Evolutionary conservation across 164 flowering plant genomes (phyloP).

Genomic region (Vitis riparia): DNA sequence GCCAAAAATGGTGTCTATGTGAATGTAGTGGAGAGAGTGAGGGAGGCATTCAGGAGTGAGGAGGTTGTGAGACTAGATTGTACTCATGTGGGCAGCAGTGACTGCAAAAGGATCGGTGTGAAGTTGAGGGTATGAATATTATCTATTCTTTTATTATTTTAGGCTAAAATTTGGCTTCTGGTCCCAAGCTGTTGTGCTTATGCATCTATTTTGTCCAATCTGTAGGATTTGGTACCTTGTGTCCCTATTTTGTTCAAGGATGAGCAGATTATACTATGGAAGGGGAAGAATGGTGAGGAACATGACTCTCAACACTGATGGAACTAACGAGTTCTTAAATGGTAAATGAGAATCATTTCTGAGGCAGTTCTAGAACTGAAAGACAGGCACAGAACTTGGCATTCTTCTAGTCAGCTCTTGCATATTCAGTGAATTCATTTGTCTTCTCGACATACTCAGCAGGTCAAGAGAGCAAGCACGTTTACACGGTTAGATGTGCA

Average conservation of each 20-base stretch:
- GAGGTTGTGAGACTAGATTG: conserved; percentile 88
- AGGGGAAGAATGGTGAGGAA: conserved; percentile 46
- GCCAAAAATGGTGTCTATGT: conserved; percentile 94
- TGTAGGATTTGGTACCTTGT: conserved; percentile 96
- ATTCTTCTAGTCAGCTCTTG: background rate
- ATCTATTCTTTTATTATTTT: no score
- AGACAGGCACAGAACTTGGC: background rate
- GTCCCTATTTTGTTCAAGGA: conserved; percentile 86
- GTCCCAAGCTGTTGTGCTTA: background rate
- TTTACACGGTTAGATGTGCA: background rate
- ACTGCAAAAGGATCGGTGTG: conserved; percentile 90
- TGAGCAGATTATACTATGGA: conserved; percentile 86
- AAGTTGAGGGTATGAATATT: conserved; percentile 63
- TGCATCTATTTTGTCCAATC: background rate
- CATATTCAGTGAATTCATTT: background rate
- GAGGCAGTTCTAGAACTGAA: background rate
- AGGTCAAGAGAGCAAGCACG: no score
- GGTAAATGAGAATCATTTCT: background rate
- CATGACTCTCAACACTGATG: conserved; percentile 4
- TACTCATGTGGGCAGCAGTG: conserved; percentile 67
- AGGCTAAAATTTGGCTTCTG: background rate
- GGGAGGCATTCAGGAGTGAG: conserved; percentile 71
- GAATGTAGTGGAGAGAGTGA: conserved; percentile 72
- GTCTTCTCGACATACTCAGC: background rate
- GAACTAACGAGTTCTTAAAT: background rate